A percentile compares a stretch with the other conserved stretches of the same genome.
phyloP scores from a whole-genome alignment of 1,284 basidiomycete genomes.

The Apiotrichum montevideense region DNA sequence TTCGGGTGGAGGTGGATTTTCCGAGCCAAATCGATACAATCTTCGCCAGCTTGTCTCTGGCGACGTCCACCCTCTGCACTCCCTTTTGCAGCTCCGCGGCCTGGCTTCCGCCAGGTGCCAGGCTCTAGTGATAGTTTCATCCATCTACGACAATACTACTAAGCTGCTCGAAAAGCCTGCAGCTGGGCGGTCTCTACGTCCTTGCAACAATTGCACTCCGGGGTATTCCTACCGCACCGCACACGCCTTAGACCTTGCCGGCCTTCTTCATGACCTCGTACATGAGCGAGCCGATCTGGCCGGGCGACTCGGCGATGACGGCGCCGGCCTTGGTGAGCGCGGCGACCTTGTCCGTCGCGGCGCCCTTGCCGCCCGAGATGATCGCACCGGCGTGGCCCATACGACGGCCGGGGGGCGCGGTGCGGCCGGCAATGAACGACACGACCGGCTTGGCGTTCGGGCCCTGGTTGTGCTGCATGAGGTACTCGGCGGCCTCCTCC shows the following conservation, averaged over 20 bases:
- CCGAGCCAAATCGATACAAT: too few relatives aligned
- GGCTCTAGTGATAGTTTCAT: neutral
- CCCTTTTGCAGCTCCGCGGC: too few relatives aligned
- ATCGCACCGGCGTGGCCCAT: constrained; percentile 99
- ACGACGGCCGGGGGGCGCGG: constrained; percentile 92
- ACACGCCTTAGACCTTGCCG: constrained; percentile 60
- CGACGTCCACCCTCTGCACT: too few relatives aligned
- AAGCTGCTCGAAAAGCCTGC: neutral
- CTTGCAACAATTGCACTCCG: neutral
- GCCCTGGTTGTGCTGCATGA: constrained; percentile 88
- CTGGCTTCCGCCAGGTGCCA: too few relatives aligned
- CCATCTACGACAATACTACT: constrained; percentile 3
- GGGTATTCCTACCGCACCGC: too few relatives aligned
- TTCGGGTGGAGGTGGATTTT: too few relatives aligned
- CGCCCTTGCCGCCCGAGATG: constrained; percentile 95
- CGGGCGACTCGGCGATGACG: constrained; percentile 92
- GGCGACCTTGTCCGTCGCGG: constrained; percentile 89
- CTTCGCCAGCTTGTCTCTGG: too few relatives aligned
- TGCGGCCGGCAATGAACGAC: constrained; percentile 94
- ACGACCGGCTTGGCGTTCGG: constrained; percentile 90
- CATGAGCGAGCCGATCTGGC: constrained; percentile 83
- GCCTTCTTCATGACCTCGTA: constrained; percentile 81
- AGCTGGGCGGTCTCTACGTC: neutral
- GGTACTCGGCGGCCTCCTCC: constrained; percentile 96
- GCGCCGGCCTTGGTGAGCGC: constrained; percentile 92